Evolutionary conservation across 345 rosid species (phyloP), one percentile per base, ranked within the genome.

Genomic region (Geranium rotundifolium): DNA sequence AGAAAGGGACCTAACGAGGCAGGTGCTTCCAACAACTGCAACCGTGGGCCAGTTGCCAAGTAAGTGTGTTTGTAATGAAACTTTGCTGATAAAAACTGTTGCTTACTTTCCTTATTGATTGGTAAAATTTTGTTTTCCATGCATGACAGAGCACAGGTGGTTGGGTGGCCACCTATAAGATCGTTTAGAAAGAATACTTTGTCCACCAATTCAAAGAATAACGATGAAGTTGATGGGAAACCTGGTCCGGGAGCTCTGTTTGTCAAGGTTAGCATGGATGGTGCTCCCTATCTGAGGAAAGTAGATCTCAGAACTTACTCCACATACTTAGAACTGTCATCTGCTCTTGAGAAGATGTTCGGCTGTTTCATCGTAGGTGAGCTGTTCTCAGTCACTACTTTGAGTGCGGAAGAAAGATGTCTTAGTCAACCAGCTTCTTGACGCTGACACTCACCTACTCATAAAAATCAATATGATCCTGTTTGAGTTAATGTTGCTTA

Each of bases 81-180:
- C 13, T 59, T n/a, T 16, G 50, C 27, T 18, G 18, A n/a, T n/a
- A n/a, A n/a, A n/a, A n/a, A n/a, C n/a, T n/a, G n/a, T n/a, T n/a
- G n/a, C n/a, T n/a, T 88, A 55, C 34, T 34, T 31, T 7, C 17
- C 59, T 29, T 13, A 20, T 61, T 27, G 63, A 34, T 31, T 14
- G 17, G 15, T 58, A 34, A 30, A 61, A 41, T n/a, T n/a, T 23
- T 29, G 15, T 5, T 41, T n/a, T n/a, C n/a, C n/a, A n/a, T n/a
- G n/a, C n/a, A n/a, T 84, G 57, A 29, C 75, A 90, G 96, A 84
- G 90, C 95, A 29, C 95, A 84, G 69, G 95, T 91, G 49, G 91
- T 91, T 78, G 97, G 97, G 57, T 91, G 97, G 97, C 96, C 97
- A 27, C 97, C 97, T 13, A 73, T 91, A 5, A 83, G 90, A 77